These are phyloP conservation scores for Mangifera indica DNA, from an alignment of 345 rosid species.

Conservation along the genomic window DNA sequence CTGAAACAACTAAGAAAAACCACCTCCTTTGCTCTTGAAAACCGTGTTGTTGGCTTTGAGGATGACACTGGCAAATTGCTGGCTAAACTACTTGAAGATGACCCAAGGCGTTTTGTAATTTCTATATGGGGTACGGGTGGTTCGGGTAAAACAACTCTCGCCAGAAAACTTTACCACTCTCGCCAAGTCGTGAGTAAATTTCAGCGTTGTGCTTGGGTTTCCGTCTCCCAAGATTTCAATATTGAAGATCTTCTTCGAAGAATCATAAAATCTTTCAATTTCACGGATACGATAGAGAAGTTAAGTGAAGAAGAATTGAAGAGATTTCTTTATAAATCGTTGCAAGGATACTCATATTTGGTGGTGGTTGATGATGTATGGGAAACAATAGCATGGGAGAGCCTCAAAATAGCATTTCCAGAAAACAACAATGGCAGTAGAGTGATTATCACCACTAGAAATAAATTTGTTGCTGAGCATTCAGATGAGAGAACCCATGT, in stretches of 20 bases:
- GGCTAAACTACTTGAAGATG: too few species aligned
- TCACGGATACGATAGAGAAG: neutral
- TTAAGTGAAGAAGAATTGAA: conserved; percentile 22
- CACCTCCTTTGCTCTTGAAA: too few species aligned
- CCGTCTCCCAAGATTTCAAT: conserved; percentile 23
- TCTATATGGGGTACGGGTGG: conserved; percentile 35
- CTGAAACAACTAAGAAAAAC: too few species aligned
- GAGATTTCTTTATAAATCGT: conserved; percentile 7
- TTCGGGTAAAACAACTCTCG: conserved; percentile 1
- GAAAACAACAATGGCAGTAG: conserved; percentile 21
- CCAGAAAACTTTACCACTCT: conserved; percentile 23
- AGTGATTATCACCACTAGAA: conserved; percentile 28
- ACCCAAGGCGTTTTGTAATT: conserved; percentile 4
- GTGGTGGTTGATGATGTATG: conserved; percentile 35
- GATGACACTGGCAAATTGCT: too few species aligned
- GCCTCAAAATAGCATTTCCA: conserved; percentile 23
- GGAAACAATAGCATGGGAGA: conserved; percentile 23
- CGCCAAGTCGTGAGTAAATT: conserved; percentile 11
- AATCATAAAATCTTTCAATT: conserved; percentile 12
- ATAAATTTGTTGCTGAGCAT: conserved; percentile 15
- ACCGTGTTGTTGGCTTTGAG: too few species aligned
- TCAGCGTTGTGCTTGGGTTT: conserved; percentile 29
- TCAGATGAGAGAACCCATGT: conserved; percentile 11
- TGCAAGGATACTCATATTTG: conserved; percentile 13
- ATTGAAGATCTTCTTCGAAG: conserved; percentile 12